Base-by-base conservation (phyloP, 768 basidiomycete genomes). In the Lactarius evosmus region DNA sequence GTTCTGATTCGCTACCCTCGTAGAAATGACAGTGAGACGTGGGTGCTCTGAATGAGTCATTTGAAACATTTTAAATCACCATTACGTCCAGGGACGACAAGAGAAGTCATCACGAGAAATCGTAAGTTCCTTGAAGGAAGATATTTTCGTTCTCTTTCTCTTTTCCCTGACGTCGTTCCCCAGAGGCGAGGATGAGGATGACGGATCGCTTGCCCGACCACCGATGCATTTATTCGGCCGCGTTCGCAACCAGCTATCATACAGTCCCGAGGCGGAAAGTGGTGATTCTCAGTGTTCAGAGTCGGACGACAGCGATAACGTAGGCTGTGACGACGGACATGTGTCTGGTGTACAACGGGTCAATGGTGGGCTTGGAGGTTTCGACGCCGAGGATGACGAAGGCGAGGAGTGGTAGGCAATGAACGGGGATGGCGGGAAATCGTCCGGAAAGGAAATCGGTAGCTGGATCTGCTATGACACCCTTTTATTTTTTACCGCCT, bases 211-310 rank as follows among this genome's bases (percentile, higher is more conserved):
- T 25, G 36, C 46, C 32, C 58, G 53, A 25, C 58, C 44, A 41
- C 54, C 63, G 19, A 61, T 60, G 46, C 59, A 33, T 50, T 59
- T 56, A 61, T 65, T 51, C 16, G 63, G 63, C 16, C 52, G 29
- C 14, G 19, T 44, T 54, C 30, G 41, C 14, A 33, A 27, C 17
- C 33, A 17, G 14, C 30, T 9, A 22, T 34, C 38, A 38, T 33
- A 22, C 17, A n/a, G 11, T n/a, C 29, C 30, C 2, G 59, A 56
- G 3, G 58, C 6, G n/a, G 33, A 54, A 41, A 25, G n/a, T 30
- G 14, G 53, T 29, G 52, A 55, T 46, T 55, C 51, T 11, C 32
- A 27, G 8, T 36, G 40, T 41, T 44, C 51, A 36, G 62, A 22
- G 57, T 53, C 51, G 14, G 52, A n/a, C 44, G 57, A 53, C 17